Evolutionary conservation across 1,284 basidiomycete species (phyloP), one percentile per base, ranked within the genome.

Genomic region (Ustilago tritici): DNA sequence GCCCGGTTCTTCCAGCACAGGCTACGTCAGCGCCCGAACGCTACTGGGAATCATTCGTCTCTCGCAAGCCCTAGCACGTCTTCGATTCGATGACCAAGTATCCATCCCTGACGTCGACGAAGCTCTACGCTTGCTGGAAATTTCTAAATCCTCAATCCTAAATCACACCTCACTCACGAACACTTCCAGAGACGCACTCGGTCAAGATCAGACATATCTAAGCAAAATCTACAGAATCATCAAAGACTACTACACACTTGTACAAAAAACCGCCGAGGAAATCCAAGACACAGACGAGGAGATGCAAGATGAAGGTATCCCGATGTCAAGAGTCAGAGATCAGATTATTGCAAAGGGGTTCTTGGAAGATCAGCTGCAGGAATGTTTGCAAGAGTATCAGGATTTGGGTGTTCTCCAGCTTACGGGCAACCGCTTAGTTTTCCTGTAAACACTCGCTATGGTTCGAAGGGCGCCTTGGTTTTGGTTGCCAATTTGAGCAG

Each of bases 11-110:
- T 62, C 19, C 34, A 68, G 61, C 0, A 66, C 68, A 5, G 73
- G 73, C 4, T 98, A 99, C 88, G 96, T 95, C 9, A 98, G 95
- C n/a, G 94, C 95, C 1, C 92, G 97, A 85, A 98, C 97, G 2
- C 90, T 99, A 12, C 91, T 99, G 47, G 97, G 94, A 61, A 92
- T 99, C 49, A 90, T 99, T 35, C 94, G 97, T 76, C 91, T 99
- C 19, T 91, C 95, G 0, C 97, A 99, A 87, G 95, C 96, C 0
- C 91, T 98, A 31, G 95, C 97, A 0, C 92, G 97, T 9, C 89
- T 99, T 41, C 91, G 96, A 28, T 93, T 93, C 87, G 91, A 93
- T 56, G 90, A 92, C 79, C 87, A 88, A 9, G 97, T 99, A 34
- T 91, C 92, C 57, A 90, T 92, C 68, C 90, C 90, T 59, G 97